These are phyloP conservation scores for Emergomyces pasteurianus DNA, from an alignment of 2,329 filamentous ascomycete species.

Conservation along the genomic window DNA sequence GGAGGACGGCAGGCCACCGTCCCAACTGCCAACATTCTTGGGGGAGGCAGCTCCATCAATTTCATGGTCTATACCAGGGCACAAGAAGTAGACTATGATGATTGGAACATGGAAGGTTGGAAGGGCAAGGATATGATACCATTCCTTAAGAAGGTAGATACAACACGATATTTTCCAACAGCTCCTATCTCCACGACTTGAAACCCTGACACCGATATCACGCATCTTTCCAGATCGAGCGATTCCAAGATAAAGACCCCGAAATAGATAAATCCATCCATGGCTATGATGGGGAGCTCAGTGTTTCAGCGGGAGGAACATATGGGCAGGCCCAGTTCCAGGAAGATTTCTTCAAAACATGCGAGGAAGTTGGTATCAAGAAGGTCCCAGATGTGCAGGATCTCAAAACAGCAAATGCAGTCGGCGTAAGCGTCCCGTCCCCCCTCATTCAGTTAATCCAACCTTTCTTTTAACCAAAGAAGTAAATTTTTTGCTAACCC, in stretches of 20 bases:
- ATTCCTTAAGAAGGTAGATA: slow-evolving; percentile 39
- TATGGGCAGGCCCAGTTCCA: slow-evolving; percentile 9
- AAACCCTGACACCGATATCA: background rate
- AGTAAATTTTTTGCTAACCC: background rate
- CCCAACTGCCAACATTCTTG: slow-evolving; percentile 41
- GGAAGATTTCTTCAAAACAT: slow-evolving; percentile 10
- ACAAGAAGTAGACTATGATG: slow-evolving; percentile 29
- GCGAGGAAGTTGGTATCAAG: slow-evolving; percentile 7
- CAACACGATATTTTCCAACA: background rate
- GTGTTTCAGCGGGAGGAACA: slow-evolving; percentile 9
- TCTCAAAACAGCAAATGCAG: slow-evolving; percentile 10
- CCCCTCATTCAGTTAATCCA: too few relatives aligned
- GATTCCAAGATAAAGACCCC: slow-evolving; percentile 9
- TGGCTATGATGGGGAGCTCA: slow-evolving; percentile 11
- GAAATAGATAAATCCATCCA: slow-evolving; percentile 9
- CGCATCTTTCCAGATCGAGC: slow-evolving; percentile 6
- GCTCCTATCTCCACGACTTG: background rate
- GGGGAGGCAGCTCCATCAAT: slow-evolving; percentile 51
- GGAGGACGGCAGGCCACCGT: slow-evolving; percentile 23
- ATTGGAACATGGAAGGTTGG: slow-evolving; percentile 44
- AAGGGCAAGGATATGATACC: slow-evolving; percentile 40
- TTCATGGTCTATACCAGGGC: slow-evolving; percentile 42
- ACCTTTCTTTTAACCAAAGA: background rate
- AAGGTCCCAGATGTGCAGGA: slow-evolving; percentile 9
- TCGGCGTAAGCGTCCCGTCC: slow-evolving; percentile 6